Conservation (phyloP, 2,329 filamentous ascomycete species). For the Pseudonectria foliicola region DNA sequence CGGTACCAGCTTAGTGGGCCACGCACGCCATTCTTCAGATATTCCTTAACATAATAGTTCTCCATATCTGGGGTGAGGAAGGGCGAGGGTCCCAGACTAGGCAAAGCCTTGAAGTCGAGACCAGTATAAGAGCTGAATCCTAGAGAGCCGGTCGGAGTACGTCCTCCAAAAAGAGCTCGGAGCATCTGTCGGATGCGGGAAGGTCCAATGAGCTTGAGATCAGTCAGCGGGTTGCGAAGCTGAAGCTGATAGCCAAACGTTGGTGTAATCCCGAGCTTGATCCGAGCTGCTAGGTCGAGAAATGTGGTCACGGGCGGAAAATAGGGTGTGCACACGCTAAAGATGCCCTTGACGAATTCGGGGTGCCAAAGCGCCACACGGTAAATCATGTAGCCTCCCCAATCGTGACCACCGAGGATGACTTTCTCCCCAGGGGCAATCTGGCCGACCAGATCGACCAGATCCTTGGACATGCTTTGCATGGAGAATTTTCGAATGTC, state of each 20-base stretch:
- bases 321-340: constrained; percentile 69
- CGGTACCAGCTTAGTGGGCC: constrained; percentile 81
- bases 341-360: constrained; percentile 58
- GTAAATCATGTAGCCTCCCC: constrained; percentile 68
- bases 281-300: constrained; percentile 47
- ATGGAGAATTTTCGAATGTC: constrained; percentile 53
- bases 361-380: constrained; percentile 63
- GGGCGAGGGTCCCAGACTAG: constrained; percentile 51
- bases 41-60: constrained; percentile 35
- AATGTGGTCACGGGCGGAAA: constrained; percentile 39
- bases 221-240: constrained; percentile 55
- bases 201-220: constrained; percentile 44
- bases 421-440: constrained; percentile 38
- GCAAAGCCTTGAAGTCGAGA: constrained; percentile 51
- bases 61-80: constrained; percentile 40
- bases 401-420: constrained; percentile 77
- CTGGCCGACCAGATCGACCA: constrained; percentile 58
- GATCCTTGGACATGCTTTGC: constrained; percentile 63
- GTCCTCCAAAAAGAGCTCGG: constrained; percentile 58
- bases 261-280: constrained; percentile 43
- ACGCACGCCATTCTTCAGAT: constrained; percentile 62
- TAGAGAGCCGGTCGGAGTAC: constrained; percentile 32
- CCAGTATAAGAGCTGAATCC: constrained; percentile 53
- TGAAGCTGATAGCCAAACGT: constrained; percentile 64
- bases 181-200: constrained; percentile 59